phyloP scores from a whole-genome alignment of 2,329 filamentous ascomycete species.

The Fusarium irregulare region DNA sequence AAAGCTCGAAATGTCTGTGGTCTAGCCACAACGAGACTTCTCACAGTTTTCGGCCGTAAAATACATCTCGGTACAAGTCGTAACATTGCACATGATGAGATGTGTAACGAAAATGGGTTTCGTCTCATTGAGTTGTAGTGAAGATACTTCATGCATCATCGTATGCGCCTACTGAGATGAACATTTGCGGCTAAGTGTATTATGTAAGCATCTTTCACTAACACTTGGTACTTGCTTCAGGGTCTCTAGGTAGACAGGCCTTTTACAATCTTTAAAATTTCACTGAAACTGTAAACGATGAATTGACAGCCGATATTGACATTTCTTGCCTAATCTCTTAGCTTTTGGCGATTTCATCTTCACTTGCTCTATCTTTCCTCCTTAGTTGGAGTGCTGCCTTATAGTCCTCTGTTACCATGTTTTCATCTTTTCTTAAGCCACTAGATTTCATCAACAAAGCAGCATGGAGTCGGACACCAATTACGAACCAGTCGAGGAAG shows the following conservation, averaged over 20 bases:
- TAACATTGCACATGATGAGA: conserved; percentile 55
- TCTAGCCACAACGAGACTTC: conserved; percentile 14
- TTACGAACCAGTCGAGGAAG: conserved; percentile 29
- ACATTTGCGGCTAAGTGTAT: not conserved
- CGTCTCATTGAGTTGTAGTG: conserved; percentile 15
- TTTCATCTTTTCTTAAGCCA: conserved; percentile 35
- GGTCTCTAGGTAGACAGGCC: not conserved
- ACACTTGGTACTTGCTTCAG: conserved; percentile 1
- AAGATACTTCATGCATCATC: conserved; percentile 2
- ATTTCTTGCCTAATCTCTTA: not conserved
- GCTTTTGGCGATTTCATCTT: not conserved
- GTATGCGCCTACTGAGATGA: not conserved
- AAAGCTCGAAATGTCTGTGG: conserved; percentile 36
- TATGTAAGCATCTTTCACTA: conserved; percentile 39
- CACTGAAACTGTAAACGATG: conserved; percentile 9
- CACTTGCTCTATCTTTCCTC: conserved; percentile 1
- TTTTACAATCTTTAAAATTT: not conserved
- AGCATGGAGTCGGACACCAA: conserved; percentile 50
- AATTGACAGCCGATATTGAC: conserved; percentile 6
- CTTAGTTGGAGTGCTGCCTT: conserved; percentile 11
- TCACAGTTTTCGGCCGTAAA: conserved; percentile 33
- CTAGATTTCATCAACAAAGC: conserved; percentile 36
- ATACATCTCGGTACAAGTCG: conserved; percentile 46
- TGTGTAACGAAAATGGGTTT: conserved; percentile 12
- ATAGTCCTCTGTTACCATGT: conserved; percentile 45